Base-by-base conservation (phyloP, 2,329 filamentous ascomycete genomes). In the Aspergillus floridensis region DNA sequence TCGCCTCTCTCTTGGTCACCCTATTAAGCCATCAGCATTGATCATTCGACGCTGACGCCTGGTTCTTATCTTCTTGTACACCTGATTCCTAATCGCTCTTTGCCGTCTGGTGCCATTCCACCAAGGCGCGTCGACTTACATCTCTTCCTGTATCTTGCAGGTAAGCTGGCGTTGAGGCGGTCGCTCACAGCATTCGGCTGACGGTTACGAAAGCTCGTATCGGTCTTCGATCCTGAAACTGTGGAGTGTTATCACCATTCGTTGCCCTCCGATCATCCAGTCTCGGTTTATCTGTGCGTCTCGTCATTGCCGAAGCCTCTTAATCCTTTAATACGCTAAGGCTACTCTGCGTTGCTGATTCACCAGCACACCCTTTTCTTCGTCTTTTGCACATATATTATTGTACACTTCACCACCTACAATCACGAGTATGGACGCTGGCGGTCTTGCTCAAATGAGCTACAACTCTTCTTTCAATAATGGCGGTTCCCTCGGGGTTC, bases 381-480 rank as follows among this genome's bases (percentile, higher is more conserved):
- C 58, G 51, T 56, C 59, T 59, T 44, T 66, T 73, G 70, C 71
- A 73, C 69, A 72, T 74, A 72, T 61, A 71, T 61, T 64, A 63
- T 58, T 58, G 60, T 66, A 56, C 62, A 59, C 60, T 61, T 61
- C 54, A 66, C 56, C 59, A 60, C 70, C 61, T 58, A 70, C 59
- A 63, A 72, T 61, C 55, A 67, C 70, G 76, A 77, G 76, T 74
- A 79, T 96, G 89, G 90, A 96, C 93, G 88, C 93, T 86, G 93
- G 93, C 86, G 92, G 92, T 95, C 91, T 96, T 83, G 89, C 92
- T 95, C 92, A 96, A 86, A 98, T 98, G 93, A 91, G 92, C 82
- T 93, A 92, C 83, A 91, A 88, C 77, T 90, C 90, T 77, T 80
- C 84, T 76, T 83, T 89, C 76, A 82, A 85, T 73, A 82, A 85